Conservation (phyloP, 192 early-diverging fungal species). For the Polychytrium aggregatum region DNA sequence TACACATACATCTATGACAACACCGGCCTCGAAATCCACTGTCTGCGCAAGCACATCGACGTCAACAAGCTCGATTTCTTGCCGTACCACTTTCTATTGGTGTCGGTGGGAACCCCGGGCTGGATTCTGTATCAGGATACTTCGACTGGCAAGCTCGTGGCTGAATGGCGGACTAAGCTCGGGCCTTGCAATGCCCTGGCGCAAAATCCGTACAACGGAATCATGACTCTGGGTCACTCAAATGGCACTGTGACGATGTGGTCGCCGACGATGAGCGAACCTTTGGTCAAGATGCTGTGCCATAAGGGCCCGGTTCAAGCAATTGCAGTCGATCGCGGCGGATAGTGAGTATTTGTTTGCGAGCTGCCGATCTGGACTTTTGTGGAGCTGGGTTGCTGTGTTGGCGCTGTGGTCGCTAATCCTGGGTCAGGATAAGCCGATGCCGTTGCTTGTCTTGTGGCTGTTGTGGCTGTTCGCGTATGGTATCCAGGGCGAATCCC, state of each 20-base stretch:
- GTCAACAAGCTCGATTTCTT: constrained; percentile 78
- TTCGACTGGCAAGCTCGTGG: constrained; percentile 75
- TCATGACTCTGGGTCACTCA: constrained; percentile 82
- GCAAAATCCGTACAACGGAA: constrained; percentile 84
- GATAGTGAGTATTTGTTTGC: constrained; percentile 17
- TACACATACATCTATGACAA: constrained; percentile 91
- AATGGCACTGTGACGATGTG: constrained; percentile 84
- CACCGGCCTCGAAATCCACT: constrained; percentile 81
- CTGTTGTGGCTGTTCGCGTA: too few species aligned
- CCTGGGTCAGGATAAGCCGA: too few species aligned
- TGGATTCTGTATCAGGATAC: constrained; percentile 87
- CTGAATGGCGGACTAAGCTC: constrained; percentile 63
- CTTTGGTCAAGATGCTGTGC: constrained; percentile 90
- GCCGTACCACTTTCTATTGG: constrained; percentile 86
- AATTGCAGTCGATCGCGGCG: constrained; percentile 63
- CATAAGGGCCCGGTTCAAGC: constrained; percentile 78
- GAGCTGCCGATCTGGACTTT: neutral
- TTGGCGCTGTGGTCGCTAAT: too few species aligned
- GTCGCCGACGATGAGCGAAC: constrained; percentile 71
- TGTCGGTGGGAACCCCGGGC: constrained; percentile 69
- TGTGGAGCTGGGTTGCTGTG: too few species aligned
- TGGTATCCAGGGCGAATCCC: too few species aligned
- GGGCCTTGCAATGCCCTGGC: constrained; percentile 74
- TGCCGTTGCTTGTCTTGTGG: too few species aligned
- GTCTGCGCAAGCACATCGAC: constrained; percentile 69